Evolutionary conservation across 371 early-diverging fungal species (phyloP), one percentile per base, ranked within the genome.

Genomic region (Dichotomocladium elegans): DNA sequence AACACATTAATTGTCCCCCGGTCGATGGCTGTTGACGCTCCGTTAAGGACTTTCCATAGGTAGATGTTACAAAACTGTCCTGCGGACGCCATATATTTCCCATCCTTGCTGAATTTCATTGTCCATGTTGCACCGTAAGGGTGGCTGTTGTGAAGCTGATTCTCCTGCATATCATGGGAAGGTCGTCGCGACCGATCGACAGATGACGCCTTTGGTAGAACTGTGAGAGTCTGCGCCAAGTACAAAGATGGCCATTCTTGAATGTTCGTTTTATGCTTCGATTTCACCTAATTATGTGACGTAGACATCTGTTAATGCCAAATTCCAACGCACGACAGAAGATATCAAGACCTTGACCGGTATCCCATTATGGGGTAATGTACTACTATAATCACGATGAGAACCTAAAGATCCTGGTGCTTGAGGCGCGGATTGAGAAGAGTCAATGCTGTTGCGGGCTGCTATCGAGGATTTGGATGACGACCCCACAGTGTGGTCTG

Each of bases 11-110:
- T 64, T 0, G 70, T 68, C 4, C 63, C 63, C 30, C 41, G 40
- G 37, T 68, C 66, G 10, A 19, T n/a, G 22, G 10, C 47, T 3
- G 31, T 27, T n/a, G 21, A 4, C 5, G 42, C 26, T 48, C 24
- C 65, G 19, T 30, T 58, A 8, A 68, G 41, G 6, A 92, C 65
- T 27, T 77, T 74, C 90, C 91, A 94, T 4, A 92, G 68, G 17
- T 84, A 64, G 19, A 94, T 61, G 8, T 81, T 56, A 46, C 80
- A 79, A 64, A 85, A 89, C 51, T 89, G 87, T 11, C 90, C 88
- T 41, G 87, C 90, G 4, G 80, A 70, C 2, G 92, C 94, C 61
- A 94, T 62, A 58, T 84, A 92, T 59, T 75, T 66, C 4, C 94
- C 94, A 68, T 84, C 83, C 15, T 77, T 68, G 57, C 87, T 89